Conservation (phyloP, 2,329 filamentous ascomycete genomes). For the Trichoderma lentiforme region DNA sequence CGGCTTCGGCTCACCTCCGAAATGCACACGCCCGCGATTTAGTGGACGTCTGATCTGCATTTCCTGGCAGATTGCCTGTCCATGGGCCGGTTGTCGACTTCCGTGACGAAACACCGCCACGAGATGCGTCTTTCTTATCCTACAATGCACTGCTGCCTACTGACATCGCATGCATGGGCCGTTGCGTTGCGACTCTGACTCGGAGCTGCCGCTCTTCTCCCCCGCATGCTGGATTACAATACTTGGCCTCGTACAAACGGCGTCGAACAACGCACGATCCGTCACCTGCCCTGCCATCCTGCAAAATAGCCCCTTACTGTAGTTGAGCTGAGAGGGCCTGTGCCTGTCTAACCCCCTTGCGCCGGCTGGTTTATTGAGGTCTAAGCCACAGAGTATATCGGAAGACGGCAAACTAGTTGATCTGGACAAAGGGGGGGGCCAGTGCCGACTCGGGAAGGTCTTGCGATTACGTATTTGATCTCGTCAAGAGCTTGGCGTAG, state of each 20-base stretch:
- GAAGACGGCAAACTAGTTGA: conserved; percentile 8
- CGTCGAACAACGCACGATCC: background rate
- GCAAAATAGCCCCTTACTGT: background rate
- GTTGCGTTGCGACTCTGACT: background rate
- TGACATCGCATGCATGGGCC: background rate
- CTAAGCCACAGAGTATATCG: conserved; percentile 13
- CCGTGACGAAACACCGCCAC: background rate
- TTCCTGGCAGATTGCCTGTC: background rate
- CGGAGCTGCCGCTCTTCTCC: background rate
- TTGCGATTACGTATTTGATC: background rate
- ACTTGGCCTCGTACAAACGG: background rate
- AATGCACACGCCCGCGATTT: background rate
- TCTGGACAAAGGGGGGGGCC: conserved; percentile 2
- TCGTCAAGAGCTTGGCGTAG: background rate
- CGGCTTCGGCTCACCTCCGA: background rate
- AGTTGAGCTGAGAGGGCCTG: background rate
- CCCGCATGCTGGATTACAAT: background rate
- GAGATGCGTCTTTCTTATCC: background rate
- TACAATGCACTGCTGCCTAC: background rate
- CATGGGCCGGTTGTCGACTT: background rate
- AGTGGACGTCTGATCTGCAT: background rate
- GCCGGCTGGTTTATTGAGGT: background rate
- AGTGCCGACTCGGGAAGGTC: background rate
- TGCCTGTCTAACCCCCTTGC: background rate
- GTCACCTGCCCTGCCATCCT: background rate